These are phyloP conservation scores for Penicillium egyptiacum DNA, from an alignment of 495 filamentous ascomycete species.

Conservation along the genomic window DNA sequence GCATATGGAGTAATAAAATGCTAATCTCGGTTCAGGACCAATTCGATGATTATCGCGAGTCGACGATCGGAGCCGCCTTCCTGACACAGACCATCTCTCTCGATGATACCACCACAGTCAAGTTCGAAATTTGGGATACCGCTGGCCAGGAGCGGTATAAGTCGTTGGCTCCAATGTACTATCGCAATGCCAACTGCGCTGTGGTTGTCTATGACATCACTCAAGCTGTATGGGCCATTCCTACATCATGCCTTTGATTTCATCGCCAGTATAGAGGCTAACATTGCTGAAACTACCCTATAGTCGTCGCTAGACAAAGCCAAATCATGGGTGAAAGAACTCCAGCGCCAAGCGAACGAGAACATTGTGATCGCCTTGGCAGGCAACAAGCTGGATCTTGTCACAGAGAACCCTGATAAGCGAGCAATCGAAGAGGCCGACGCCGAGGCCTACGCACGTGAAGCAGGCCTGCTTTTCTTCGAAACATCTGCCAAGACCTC, in stretches of 20 bases:
- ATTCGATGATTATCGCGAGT: conserved; percentile 99
- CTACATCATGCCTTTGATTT: neutral
- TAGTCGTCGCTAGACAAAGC: conserved; percentile 97
- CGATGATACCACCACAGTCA: conserved; percentile 96
- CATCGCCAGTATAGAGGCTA: conserved; percentile 7
- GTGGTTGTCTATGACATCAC: conserved; percentile 99
- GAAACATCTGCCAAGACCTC: conserved; percentile 97
- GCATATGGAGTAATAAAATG: neutral
- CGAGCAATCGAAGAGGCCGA: conserved; percentile 84
- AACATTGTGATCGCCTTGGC: conserved; percentile 98
- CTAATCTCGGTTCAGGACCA: conserved; percentile 67
- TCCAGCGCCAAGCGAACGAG: conserved; percentile 97
- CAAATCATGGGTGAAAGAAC: conserved; percentile 98
- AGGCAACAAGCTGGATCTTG: conserved; percentile 96
- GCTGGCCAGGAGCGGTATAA: conserved; percentile 98
- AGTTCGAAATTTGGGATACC: conserved; percentile 99
- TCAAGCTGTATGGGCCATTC: conserved; percentile 71
- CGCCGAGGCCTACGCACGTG: conserved; percentile 90
- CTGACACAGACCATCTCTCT: conserved; percentile 97
- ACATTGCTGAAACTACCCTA: neutral
- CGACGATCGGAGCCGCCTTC: conserved; percentile 98
- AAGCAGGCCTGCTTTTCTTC: conserved; percentile 93
- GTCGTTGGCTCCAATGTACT: conserved; percentile 98
- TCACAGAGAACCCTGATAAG: conserved; percentile 86
- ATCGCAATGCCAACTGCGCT: conserved; percentile 97